Evolutionary conservation across 768 basidiomycete genomes (phyloP).

Genomic region (Lactarius tabidus): DNA sequence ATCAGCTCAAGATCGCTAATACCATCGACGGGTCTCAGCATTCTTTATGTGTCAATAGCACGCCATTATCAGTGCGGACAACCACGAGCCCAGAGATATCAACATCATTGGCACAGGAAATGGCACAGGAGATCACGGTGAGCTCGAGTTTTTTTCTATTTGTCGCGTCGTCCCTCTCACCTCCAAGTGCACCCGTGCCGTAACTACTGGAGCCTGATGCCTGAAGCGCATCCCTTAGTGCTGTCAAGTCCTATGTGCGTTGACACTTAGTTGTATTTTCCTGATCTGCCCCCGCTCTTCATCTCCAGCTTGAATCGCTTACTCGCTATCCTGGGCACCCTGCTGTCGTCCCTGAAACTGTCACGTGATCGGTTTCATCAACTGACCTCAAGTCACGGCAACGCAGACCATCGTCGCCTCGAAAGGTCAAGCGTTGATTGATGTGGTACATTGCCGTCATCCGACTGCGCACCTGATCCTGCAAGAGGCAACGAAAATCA

Average conservation of each 20-base stretch:
- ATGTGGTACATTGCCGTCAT: conserved; percentile 89
- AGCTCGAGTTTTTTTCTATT: conserved; percentile 71
- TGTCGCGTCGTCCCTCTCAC: conserved; percentile 72
- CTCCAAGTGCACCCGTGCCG: conserved; percentile 75
- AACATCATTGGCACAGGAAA: too few species aligned
- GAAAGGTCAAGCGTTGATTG: too few species aligned
- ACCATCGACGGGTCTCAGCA: too few species aligned
- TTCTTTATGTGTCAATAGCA: too few species aligned
- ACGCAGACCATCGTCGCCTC: conserved; percentile 87
- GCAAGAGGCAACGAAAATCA: conserved; percentile 19
- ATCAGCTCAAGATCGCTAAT: too few species aligned
- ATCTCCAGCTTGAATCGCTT: too few species aligned
- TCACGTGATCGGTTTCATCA: conserved; percentile 57
- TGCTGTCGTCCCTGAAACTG: conserved; percentile 32
- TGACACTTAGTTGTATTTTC: conserved; percentile 45
- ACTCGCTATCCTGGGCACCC: conserved; percentile 61
- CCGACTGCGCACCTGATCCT: conserved; percentile 39
- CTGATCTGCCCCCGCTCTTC: too few species aligned
- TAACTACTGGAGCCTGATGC: conserved; percentile 78
- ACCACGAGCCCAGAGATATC: too few species aligned
- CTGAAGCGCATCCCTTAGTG: conserved; percentile 86
- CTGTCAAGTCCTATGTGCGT: conserved; percentile 76
- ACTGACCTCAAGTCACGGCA: too few species aligned
- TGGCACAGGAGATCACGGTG: conserved; percentile 62
- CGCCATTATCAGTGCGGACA: too few species aligned